These are phyloP conservation scores for Gentiana straminea DNA, from an alignment of 257 asterid genomes.

Conservation along the genomic window DNA sequence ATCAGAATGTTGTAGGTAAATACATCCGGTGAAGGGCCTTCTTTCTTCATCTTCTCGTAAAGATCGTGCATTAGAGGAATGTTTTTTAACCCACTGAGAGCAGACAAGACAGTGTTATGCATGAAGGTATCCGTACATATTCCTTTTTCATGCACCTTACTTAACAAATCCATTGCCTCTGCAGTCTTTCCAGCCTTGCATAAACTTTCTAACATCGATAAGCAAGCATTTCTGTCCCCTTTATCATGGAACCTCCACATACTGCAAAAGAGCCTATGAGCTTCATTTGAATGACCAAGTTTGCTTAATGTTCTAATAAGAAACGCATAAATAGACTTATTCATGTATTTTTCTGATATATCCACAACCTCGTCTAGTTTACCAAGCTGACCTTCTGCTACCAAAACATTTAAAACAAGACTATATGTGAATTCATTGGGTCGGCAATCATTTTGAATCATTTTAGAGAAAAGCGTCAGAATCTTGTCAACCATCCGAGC, in stretches of 20 bases:
- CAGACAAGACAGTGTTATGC: slow-evolving; percentile 74
- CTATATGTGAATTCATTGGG: slow-evolving; percentile 88
- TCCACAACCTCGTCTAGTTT: slow-evolving; percentile 75
- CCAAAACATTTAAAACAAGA: slow-evolving; percentile 56
- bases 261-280: slow-evolving; percentile 80
- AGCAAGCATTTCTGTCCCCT: slow-evolving; percentile 83
- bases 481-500: slow-evolving; percentile 52
- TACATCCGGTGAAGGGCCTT: slow-evolving; percentile 68
- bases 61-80: slow-evolving; percentile 56
- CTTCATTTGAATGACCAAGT: slow-evolving; percentile 78
- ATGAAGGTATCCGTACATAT: slow-evolving; percentile 59
- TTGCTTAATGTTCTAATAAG: slow-evolving; percentile 69
- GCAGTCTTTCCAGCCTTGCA: slow-evolving; percentile 58
- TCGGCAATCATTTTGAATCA: slow-evolving; percentile 77
- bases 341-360: slow-evolving; percentile 64
- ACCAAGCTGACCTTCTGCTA: slow-evolving; percentile 66
- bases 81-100: slow-evolving; percentile 68
- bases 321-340: slow-evolving; percentile 70
- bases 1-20: slow-evolving; percentile 85
- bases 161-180: slow-evolving; percentile 80
- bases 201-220: slow-evolving; percentile 77
- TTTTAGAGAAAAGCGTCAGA: slow-evolving; percentile 59
- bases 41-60: slow-evolving; percentile 66
- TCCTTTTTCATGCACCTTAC: slow-evolving; percentile 75
- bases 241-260: slow-evolving; percentile 88